These are phyloP conservation scores for Turritis glabra DNA, from an alignment of 345 rosid species.

Conservation along the genomic window DNA sequence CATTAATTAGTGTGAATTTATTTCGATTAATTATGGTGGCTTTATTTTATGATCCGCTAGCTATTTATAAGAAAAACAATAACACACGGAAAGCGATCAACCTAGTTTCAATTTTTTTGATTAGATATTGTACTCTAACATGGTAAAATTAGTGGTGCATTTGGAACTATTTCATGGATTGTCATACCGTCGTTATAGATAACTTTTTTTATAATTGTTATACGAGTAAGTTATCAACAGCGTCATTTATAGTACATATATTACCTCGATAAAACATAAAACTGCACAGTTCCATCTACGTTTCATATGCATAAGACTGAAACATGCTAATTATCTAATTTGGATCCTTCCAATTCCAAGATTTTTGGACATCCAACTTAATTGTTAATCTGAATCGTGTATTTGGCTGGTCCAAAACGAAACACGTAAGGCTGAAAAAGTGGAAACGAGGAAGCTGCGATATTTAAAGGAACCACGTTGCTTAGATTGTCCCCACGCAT, in stretches of 20 bases:
- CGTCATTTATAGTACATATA: neutral
- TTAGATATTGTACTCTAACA: neutral
- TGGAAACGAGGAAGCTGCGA: conserved; percentile 20
- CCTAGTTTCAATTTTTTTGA: neutral
- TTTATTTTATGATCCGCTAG: neutral
- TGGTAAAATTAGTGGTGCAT: neutral
- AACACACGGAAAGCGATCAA: neutral
- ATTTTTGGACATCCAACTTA: neutral
- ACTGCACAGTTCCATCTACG: neutral
- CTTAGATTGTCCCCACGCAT: conserved; percentile 24
- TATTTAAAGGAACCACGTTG: conserved; percentile 35
- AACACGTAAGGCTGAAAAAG: conserved; percentile 34
- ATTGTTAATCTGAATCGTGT: neutral
- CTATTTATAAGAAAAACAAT: neutral
- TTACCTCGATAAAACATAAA: neutral
- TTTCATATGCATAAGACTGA: neutral
- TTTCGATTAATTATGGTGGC: too few relatives aligned
- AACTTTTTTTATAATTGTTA: neutral
- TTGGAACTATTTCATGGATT: neutral
- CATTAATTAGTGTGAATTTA: neutral
- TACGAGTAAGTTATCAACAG: neutral
- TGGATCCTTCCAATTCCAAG: conserved; percentile 4
- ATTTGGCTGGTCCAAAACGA: conserved; percentile 27
- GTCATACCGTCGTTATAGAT: neutral
- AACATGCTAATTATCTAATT: neutral